These are phyloP conservation scores for Paecilomyces fulvus DNA, from an alignment of 2,329 filamentous ascomycete species.

Conservation along the genomic window DNA sequence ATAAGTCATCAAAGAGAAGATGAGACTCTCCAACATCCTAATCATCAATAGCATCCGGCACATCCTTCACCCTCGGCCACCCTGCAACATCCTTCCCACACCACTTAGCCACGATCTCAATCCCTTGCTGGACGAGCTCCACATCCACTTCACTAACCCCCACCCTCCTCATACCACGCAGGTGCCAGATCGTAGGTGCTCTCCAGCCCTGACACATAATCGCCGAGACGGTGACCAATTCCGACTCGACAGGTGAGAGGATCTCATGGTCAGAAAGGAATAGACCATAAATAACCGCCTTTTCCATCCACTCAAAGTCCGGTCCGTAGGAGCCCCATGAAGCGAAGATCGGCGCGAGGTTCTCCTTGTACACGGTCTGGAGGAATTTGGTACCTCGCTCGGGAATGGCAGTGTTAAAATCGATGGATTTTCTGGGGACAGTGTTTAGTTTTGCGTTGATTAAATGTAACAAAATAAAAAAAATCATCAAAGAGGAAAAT, in stretches of 20 bases:
- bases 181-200: constrained; percentile 38
- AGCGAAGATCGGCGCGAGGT: constrained; percentile 21
- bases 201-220: constrained; percentile 39
- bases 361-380: constrained; percentile 19
- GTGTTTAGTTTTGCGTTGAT: background rate
- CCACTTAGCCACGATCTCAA: constrained; percentile 14
- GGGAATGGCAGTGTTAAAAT: constrained; percentile 13
- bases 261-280: constrained; percentile 38
- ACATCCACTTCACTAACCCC: constrained; percentile 33
- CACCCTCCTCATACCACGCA: constrained; percentile 35
- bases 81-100: constrained; percentile 11
- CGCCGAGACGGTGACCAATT: constrained; percentile 34
- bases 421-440: constrained; percentile 11
- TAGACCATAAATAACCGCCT: constrained; percentile 61
- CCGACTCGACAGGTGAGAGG: constrained; percentile 35
- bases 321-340: constrained; percentile 20
- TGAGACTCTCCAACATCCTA: background rate
- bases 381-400: constrained; percentile 20
- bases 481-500: background rate
- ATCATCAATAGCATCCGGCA: constrained; percentile 8
- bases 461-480: background rate
- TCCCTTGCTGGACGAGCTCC: constrained; percentile 20
- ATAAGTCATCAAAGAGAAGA: background rate
- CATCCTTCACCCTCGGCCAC: constrained; percentile 14
- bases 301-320: constrained; percentile 62